Conservation (phyloP, 352 stramenopile species). For the Globisporangium yorkense region DNA sequence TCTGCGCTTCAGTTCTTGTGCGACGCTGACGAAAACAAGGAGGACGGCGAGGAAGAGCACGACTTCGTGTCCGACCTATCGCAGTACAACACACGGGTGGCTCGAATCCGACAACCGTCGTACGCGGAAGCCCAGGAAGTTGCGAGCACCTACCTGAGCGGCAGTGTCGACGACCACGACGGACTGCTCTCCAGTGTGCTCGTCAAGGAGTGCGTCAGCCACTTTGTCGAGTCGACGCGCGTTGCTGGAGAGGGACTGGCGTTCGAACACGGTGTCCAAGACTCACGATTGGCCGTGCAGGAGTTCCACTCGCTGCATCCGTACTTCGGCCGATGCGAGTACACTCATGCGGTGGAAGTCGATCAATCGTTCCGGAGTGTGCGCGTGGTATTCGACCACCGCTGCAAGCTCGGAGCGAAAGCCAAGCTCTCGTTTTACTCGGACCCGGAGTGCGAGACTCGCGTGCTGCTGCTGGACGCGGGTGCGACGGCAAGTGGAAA, state of each 20-base stretch:
- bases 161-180: slow-evolving; percentile 50
- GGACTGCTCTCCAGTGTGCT: slow-evolving; percentile 63
- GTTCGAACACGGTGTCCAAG: not conserved
- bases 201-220: slow-evolving; percentile 79
- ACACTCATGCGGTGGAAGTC: slow-evolving; percentile 50
- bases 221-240: slow-evolving; percentile 78
- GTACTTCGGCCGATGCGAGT: slow-evolving; percentile 81
- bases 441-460: slow-evolving; percentile 58
- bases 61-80: slow-evolving; percentile 4
- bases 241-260: slow-evolving; percentile 49
- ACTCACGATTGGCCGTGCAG: slow-evolving; percentile 15
- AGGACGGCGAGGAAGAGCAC: slow-evolving; percentile 16
- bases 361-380: slow-evolving; percentile 50
- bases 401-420: slow-evolving; percentile 66
- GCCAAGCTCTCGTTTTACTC: slow-evolving; percentile 67
- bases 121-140: slow-evolving; percentile 61
- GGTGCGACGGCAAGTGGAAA: slow-evolving; percentile 29
- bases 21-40: slow-evolving; percentile 27
- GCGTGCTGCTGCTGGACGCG: slow-evolving; percentile 45
- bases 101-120: slow-evolving; percentile 37
- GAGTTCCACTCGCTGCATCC: slow-evolving; percentile 84
- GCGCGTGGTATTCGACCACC: slow-evolving; percentile 77
- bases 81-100: not conserved
- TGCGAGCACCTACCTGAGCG: slow-evolving; percentile 42
- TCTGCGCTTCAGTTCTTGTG: not conserved